Base-by-base conservation (phyloP, 345 rosid genomes). In the Hibiscus tridactylites region DNA sequence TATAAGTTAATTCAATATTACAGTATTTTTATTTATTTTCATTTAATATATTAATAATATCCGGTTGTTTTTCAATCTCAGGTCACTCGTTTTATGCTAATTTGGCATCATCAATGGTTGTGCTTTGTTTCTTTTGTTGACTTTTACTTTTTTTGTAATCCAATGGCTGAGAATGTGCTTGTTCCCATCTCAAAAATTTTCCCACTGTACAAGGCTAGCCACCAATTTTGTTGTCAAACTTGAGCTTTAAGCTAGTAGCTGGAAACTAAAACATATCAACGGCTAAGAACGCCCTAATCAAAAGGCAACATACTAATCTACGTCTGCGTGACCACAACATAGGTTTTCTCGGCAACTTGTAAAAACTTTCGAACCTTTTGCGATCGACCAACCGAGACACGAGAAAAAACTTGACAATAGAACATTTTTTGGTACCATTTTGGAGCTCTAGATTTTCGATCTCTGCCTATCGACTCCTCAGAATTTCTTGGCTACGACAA, bases 401-500 rank as follows among this genome's bases (percentile, higher is more conserved):
- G 56, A 15, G 56, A 50, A 50, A 35, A 17, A 54, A 53, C 58
- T 26, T 12, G 24, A 56, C 33, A 42, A 57, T 7, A 39, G 16
- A 42, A 26, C 73, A 9, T 66, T 35, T 35, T 35, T 66, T 24
- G 64, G 64, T 53, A 16, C 21, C 56, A 52, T 52, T 49, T 49
- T 49, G 5, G 53, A 53, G 63, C 53, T 19, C 54, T 71, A 58
- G 68, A 54, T 54, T 65, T 16, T 13, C 61, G 21, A n/a, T 56
- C 60, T 73, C 49, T 67, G 42, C 58, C 61, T 33, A 24, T 16
- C 35, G 61, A 57, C 5, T 68, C 53, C 10, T 53, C 58, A 17
- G 1, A 37, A 59, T 15, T 75, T 76, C 47, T 71, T 44, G 79
- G 61, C 62, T 74, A 26, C 68, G 58, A 59, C 31, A 66, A 84